Percentiles rank a stretch among this genome's conserved stretches.
phyloP scores from a whole-genome alignment of 768 basidiomycete genomes.

The Candolleomyces efflorescens region DNA sequence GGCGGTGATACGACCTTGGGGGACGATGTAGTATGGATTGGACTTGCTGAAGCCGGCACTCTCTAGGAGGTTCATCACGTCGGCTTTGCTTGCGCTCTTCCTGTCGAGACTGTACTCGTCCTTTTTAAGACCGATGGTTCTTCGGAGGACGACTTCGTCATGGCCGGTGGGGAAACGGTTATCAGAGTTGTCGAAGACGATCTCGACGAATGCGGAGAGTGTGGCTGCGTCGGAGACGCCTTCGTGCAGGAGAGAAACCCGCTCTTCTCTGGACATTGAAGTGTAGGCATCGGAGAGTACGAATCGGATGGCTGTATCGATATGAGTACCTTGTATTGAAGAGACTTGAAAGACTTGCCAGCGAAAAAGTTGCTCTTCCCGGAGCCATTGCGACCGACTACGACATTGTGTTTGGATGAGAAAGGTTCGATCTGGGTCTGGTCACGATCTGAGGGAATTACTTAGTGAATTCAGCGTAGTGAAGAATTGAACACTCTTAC shows the following conservation, averaged over 20 bases:
- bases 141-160: constrained; percentile 80
- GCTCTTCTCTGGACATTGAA: constrained; percentile 90
- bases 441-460: constrained; percentile 58
- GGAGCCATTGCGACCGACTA: constrained; percentile 95
- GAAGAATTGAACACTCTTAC: constrained; percentile 35
- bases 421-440: constrained; percentile 94
- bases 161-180: constrained; percentile 91
- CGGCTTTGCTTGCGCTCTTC: constrained; percentile 93
- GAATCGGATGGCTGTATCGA: constrained; percentile 79
- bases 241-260: constrained; percentile 90
- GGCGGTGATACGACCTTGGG: constrained; percentile 94
- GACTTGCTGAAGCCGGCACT: constrained; percentile 96
- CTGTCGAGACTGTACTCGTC: constrained; percentile 97
- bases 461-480: neutral
- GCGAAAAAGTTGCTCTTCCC: constrained; percentile 99
- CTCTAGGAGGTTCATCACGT: constrained; percentile 96
- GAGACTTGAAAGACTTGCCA: constrained; percentile 46
- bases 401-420: constrained; percentile 90
- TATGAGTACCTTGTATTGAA: neutral
- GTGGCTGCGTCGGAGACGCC: constrained; percentile 86
- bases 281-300: constrained; percentile 98
- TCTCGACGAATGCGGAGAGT: constrained; percentile 91
- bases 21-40: constrained; percentile 99
- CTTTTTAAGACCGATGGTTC: constrained; percentile 97
- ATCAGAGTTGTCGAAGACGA: constrained; percentile 93